Evolutionary conservation across 2,329 filamentous ascomycete species (phyloP), one percentile per base, ranked within the genome.

Genomic region (Penicillium hordei): DNA sequence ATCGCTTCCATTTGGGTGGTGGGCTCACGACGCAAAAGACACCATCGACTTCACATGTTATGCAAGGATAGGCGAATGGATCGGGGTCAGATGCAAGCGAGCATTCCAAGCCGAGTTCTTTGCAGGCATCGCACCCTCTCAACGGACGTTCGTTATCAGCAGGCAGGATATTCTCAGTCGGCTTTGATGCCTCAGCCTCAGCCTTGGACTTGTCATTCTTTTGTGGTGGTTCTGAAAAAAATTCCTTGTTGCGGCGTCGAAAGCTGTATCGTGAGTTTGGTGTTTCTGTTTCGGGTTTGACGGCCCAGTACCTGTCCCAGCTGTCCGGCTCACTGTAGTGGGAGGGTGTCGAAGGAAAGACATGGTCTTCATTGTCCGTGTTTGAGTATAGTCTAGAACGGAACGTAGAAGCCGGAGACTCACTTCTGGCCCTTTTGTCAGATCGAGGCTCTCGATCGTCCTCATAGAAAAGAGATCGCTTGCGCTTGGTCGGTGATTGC

Each of bases 1-100:
- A 46, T 17, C 64, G 68, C 49, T 78, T 76, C 31, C 62, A 64
- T 23, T 48, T 53, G 2, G 75, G 72, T 31, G 68, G 51, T 4
- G 63, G 66, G 36, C 74, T 68, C 2, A 76, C 63, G 17, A 76
- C 70, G 57, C 76, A 78, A 15, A 74, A 70, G 15, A 68, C 48
- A 5, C 60, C 62, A 38, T 70, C 65, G 3, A 67, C 67, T 5
- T 44, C 54, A 54, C 77, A 79, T 15, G 60, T 60, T 10, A 65
- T 40, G 60, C 77, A 79, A 4, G 76, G 76, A 61, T 75, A 78
- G 1, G 57, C 50, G 4, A 60, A 57, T 15, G 70, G 70, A 51
- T 73, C 63, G 4, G 72, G 61, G 13, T 75, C 49, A 4, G 33
- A 46, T 39, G 19, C 15, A 40, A 79, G 64, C 0, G 72, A 70